Conservation (phyloP, 768 basidiomycete species). For the Sporobolomyces roseus region DNA sequence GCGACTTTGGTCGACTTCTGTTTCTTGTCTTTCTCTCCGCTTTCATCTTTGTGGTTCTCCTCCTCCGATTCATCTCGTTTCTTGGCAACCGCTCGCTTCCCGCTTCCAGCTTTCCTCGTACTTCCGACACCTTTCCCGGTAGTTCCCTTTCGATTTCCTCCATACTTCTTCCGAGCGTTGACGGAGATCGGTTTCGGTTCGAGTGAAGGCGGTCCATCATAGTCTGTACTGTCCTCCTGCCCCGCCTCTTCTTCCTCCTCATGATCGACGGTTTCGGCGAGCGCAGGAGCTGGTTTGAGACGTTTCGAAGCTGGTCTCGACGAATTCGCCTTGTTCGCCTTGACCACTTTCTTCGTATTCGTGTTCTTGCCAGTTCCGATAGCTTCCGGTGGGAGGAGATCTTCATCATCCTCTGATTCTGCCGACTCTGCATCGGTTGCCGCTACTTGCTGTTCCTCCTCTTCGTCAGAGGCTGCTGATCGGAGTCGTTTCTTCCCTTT, state of each 20-base stretch:
- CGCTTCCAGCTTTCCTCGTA: conserved; percentile 4
- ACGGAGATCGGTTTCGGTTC: not conserved
- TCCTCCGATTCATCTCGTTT: not conserved
- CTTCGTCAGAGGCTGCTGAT: not conserved
- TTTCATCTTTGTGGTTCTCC: not conserved
- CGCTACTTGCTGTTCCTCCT: not conserved
- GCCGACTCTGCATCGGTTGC: not conserved
- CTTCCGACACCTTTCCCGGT: not conserved
- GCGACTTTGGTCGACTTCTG: not conserved
- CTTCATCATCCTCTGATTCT: not conserved
- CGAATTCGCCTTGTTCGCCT: not conserved
- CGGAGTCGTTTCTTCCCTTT: not conserved
- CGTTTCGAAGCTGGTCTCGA: not conserved
- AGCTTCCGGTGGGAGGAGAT: not conserved
- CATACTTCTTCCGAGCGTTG: conserved; percentile 1
- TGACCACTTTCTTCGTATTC: not conserved
- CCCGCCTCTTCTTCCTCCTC: not conserved
- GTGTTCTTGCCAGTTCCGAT: not conserved
- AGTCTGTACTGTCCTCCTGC: not conserved
- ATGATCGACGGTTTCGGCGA: not conserved
- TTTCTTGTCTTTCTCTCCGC: not conserved
- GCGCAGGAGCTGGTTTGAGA: not conserved
- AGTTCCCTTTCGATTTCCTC: not conserved
- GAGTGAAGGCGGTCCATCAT: not conserved
- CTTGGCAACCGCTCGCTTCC: not conserved